Conservation (phyloP, 2,329 filamentous ascomycete genomes). For the Dactylellina cionopaga region DNA sequence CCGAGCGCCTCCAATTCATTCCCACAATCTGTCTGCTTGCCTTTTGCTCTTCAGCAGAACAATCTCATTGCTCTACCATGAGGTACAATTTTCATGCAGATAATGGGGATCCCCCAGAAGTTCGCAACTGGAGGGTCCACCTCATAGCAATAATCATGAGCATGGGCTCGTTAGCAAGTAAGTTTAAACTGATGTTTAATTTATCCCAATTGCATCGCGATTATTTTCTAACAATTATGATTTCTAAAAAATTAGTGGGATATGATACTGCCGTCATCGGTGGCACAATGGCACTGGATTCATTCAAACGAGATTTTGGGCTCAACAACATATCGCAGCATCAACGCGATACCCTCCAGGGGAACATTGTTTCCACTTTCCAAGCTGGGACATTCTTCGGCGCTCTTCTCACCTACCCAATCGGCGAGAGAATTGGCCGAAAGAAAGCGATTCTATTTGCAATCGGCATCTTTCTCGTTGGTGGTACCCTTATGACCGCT, state of each 20-base stretch:
- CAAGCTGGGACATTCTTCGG: slow-evolving; percentile 63
- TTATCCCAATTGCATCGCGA: background rate
- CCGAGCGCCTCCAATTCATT: background rate
- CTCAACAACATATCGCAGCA: slow-evolving; percentile 61
- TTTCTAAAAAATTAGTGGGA: slow-evolving; percentile 61
- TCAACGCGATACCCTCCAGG: slow-evolving; percentile 61
- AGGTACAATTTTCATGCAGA: slow-evolving; percentile 25
- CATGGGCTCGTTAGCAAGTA: slow-evolving; percentile 46
- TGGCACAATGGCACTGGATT: slow-evolving; percentile 75
- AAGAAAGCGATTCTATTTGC: slow-evolving; percentile 65
- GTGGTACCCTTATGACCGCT: slow-evolving; percentile 57
- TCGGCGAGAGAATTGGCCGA: slow-evolving; percentile 65
- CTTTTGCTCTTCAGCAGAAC: slow-evolving; percentile 6
- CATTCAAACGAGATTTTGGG: slow-evolving; percentile 75
- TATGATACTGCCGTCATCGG: slow-evolving; percentile 80
- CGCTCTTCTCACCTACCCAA: slow-evolving; percentile 62
- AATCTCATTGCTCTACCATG: slow-evolving; percentile 8
- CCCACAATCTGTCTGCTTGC: background rate
- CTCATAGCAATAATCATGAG: slow-evolving; percentile 39
- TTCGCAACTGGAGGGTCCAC: slow-evolving; percentile 40
- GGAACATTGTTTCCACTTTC: slow-evolving; percentile 61
- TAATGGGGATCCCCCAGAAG: slow-evolving; percentile 26
- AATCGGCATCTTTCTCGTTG: slow-evolving; percentile 63
- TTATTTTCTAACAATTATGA: too few relatives aligned
- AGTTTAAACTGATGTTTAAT: background rate